Evolutionary conservation across 805 yeast genomes (phyloP).

Genomic region (Barnettozyma sp.): DNA sequence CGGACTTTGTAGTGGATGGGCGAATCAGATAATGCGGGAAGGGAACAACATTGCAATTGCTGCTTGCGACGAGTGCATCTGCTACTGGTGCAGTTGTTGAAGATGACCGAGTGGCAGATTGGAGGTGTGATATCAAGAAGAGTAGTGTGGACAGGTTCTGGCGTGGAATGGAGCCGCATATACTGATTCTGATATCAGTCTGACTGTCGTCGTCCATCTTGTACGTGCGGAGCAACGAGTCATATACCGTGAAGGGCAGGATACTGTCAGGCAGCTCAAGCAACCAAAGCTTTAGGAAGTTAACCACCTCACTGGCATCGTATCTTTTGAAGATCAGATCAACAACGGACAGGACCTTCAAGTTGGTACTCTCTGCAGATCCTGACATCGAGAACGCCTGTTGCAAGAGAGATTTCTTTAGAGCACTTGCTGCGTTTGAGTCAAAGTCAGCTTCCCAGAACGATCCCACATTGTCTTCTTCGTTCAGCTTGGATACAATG

Average conservation of each 20-base stretch:
- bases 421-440: slow-evolving; percentile 12
- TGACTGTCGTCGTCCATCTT: slow-evolving; percentile 6
- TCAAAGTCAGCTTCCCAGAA: slow-evolving; percentile 18
- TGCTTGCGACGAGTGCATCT: no score
- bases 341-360: slow-evolving; percentile 6
- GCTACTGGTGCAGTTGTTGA: no score
- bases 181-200: slow-evolving; percentile 9
- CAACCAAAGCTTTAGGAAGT: slow-evolving; percentile 46
- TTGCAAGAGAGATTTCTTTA: slow-evolving; percentile 9
- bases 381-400: not conserved
- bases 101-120: slow-evolving; percentile 4
- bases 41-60: no score
- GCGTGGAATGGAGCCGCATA: slow-evolving; percentile 25
- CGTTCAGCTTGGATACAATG: slow-evolving; percentile 8
- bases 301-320: slow-evolving; percentile 22
- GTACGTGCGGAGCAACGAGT: slow-evolving; percentile 17
- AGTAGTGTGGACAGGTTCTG: slow-evolving; percentile 25
- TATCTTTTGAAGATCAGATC: slow-evolving; percentile 11
- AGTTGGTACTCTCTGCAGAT: not conserved
- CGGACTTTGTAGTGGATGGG: slow-evolving; percentile 16
- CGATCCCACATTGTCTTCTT: slow-evolving; percentile 6
- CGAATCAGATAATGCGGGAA: slow-evolving; percentile 23
- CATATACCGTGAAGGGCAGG: slow-evolving; percentile 32
- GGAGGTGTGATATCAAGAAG: slow-evolving; percentile 17
- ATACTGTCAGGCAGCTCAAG: slow-evolving; percentile 56